These are phyloP conservation scores for Neurospora sp. DNA, from an alignment of 2,329 filamentous ascomycete genomes.

Conservation along the genomic window DNA sequence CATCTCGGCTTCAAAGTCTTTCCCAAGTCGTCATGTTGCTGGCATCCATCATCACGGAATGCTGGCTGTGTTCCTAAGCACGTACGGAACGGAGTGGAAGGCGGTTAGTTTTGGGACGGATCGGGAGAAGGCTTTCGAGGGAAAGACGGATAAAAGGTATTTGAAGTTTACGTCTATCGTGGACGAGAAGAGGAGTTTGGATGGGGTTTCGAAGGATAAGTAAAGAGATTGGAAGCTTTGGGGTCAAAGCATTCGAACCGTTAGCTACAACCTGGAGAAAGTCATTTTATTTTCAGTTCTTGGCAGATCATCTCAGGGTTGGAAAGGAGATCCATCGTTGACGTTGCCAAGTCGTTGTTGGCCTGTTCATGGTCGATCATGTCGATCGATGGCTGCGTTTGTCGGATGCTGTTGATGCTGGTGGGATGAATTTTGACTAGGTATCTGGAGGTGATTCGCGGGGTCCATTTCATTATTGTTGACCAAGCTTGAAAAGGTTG, in stretches of 20 bases:
- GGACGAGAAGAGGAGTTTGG: not conserved
- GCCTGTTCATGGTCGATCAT: not conserved
- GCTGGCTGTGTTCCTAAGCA: not conserved
- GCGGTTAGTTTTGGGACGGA: constrained; percentile 12
- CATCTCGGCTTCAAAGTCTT: not conserved
- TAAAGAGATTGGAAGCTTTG: no score
- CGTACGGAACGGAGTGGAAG: constrained; percentile 12
- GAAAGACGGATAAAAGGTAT: not conserved
- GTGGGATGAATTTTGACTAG: not conserved
- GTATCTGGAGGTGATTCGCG: not conserved
- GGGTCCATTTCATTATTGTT: not conserved
- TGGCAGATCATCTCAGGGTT: not conserved
- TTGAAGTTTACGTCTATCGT: not conserved
- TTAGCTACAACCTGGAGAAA: not conserved
- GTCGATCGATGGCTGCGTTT: not conserved
- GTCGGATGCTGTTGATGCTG: not conserved
- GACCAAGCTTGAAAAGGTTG: not conserved
- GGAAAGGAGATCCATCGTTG: not conserved
- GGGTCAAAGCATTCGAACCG: not conserved
- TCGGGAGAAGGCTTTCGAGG: constrained; percentile 2
- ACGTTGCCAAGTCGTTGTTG: not conserved
- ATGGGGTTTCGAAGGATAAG: no score
- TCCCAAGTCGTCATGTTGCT: not conserved
- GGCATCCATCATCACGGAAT: not conserved
- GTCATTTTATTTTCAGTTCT: not conserved